Conservation (phyloP, 495 filamentous ascomycete species). For the Cenococcum geophilum region DNA sequence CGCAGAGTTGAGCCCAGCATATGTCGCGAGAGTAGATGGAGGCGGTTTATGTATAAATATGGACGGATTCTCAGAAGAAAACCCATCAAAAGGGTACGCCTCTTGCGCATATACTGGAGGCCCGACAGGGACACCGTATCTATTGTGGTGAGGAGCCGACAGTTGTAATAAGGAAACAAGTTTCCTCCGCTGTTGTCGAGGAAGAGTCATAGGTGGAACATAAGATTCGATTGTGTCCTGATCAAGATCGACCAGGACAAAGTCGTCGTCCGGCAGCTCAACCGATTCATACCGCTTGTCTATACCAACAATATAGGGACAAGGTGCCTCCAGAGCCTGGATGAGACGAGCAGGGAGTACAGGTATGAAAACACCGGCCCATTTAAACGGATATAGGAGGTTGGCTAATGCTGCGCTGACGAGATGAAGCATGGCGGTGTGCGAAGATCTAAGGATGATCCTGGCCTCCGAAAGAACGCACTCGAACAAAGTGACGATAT, state of each 20-base stretch:
- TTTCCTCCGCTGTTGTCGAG: conserved; percentile 84
- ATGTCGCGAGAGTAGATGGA: conserved; percentile 69
- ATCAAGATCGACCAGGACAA: conserved; percentile 55
- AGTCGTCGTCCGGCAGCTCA: neutral
- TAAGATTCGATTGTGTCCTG: conserved; percentile 73
- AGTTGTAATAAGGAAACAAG: conserved; percentile 80
- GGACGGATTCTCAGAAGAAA: conserved; percentile 75
- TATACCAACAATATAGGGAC: conserved; percentile 93
- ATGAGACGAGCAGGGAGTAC: conserved; percentile 81
- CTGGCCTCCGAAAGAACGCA: conserved; percentile 88
- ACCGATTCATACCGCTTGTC: conserved; percentile 89
- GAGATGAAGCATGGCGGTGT: conserved; percentile 93
- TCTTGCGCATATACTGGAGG: conserved; percentile 93
- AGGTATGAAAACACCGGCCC: conserved; percentile 90
- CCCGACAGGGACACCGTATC: conserved; percentile 77
- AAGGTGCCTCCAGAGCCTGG: conserved; percentile 87
- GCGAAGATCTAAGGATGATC: conserved; percentile 92
- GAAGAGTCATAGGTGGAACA: conserved; percentile 62
- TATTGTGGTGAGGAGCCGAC: conserved; percentile 82
- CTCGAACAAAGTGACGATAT: conserved; percentile 88
- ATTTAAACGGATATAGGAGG: conserved; percentile 83
- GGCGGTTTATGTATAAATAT: conserved; percentile 66
- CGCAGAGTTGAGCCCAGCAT: conserved; percentile 79
- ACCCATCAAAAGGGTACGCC: conserved; percentile 81
- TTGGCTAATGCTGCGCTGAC: conserved; percentile 76